Evolutionary conservation across 1,139 yeast genomes (phyloP).

Genomic region (Hanseniaspora sp.): DNA sequence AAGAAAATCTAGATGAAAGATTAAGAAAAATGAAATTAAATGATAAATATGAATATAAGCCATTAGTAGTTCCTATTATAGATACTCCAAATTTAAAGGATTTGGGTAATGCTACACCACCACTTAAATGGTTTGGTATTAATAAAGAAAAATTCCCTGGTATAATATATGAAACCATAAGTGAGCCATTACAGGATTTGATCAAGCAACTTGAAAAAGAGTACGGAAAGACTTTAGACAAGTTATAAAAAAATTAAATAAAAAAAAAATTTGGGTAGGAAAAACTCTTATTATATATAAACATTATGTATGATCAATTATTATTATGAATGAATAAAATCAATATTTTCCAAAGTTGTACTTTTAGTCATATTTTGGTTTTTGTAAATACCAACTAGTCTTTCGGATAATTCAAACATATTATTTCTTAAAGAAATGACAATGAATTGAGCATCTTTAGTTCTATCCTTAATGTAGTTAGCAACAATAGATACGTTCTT

Average conservation of each 20-base stretch:
- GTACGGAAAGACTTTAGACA: slow-evolving; percentile 30
- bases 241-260: background rate
- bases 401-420: slow-evolving; percentile 94
- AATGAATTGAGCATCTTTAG: slow-evolving; percentile 91
- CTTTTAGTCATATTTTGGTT: slow-evolving; percentile 83
- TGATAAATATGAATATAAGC: slow-evolving; percentile 48
- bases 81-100: slow-evolving; percentile 85
- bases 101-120: slow-evolving; percentile 94
- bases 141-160: slow-evolving; percentile 79
- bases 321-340: slow-evolving; percentile 25
- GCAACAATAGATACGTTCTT: slow-evolving; percentile 96
- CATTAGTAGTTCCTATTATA: slow-evolving; percentile 66
- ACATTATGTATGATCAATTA: background rate
- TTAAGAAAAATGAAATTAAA: slow-evolving; percentile 53
- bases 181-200: slow-evolving; percentile 60
- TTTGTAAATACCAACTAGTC: slow-evolving; percentile 90
- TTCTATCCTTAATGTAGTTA: slow-evolving; percentile 86
- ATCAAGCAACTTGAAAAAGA: slow-evolving; percentile 49
- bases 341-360: slow-evolving; percentile 61
- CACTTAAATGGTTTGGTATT: slow-evolving; percentile 93
- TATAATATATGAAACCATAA: slow-evolving; percentile 68
- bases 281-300: too few species aligned
- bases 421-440: slow-evolving; percentile 91
- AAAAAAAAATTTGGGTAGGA: too few species aligned
- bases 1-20: slow-evolving; percentile 41